Evolutionary conservation across 2,329 filamentous ascomycete genomes (phyloP).

Genomic region (Neofusicoccum umdonicola): DNA sequence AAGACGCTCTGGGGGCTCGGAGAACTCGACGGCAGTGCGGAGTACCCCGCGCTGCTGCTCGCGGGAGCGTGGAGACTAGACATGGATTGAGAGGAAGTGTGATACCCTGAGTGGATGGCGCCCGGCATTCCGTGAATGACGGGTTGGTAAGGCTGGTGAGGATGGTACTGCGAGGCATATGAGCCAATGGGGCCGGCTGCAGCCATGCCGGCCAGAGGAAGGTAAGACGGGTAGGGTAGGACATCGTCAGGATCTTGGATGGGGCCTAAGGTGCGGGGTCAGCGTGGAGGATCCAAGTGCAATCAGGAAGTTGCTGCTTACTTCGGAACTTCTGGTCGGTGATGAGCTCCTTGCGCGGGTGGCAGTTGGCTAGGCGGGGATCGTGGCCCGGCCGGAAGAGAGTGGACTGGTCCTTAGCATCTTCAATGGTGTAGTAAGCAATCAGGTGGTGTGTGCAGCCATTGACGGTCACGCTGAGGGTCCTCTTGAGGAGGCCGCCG

Average conservation of each 20-base stretch:
- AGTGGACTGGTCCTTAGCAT: slow-evolving; percentile 52
- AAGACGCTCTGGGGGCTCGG: background rate
- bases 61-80: slow-evolving; percentile 1
- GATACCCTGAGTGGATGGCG: background rate
- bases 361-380: slow-evolving; percentile 9
- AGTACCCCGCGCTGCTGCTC: background rate
- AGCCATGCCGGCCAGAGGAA: background rate
- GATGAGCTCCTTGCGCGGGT: slow-evolving; percentile 14
- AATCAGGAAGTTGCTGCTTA: background rate
- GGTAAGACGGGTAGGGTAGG: slow-evolving; percentile 1
- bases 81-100: slow-evolving; percentile 9
- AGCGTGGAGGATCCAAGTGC: background rate
- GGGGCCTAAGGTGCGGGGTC: background rate
- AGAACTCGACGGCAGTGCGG: background rate
- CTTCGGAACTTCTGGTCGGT: slow-evolving; percentile 17
- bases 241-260: slow-evolving; percentile 15
- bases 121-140: slow-evolving; percentile 1
- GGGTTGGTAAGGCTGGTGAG: slow-evolving; percentile 1
- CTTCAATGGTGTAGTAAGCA: slow-evolving; percentile 81
- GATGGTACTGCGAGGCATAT: slow-evolving; percentile 5
- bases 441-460: slow-evolving; percentile 81
- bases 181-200: background rate
- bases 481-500: slow-evolving; percentile 85
- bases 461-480: slow-evolving; percentile 74
- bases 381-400: slow-evolving; percentile 11